Evolutionary conservation across 371 early-diverging fungal species (phyloP), one percentile per base, ranked within the genome.

Genomic region (Apophysomyces variabilis): DNA sequence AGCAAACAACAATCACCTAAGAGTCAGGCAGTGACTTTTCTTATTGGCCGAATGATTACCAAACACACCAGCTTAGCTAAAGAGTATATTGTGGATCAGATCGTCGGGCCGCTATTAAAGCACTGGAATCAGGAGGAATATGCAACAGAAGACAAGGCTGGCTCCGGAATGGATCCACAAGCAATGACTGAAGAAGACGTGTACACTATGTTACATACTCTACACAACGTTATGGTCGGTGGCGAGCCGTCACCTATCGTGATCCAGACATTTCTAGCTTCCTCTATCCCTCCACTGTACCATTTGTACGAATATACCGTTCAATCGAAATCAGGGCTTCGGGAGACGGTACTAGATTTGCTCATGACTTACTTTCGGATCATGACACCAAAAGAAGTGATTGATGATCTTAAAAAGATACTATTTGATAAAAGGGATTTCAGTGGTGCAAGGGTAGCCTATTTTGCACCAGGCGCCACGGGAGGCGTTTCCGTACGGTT

Each of bases 231-330:
- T 32, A 75, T 90, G 65, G 80, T 88, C 9, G 87, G 89, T 3
- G 89, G 86, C 37, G 90, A 90, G 61, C 90, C 90, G 0, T 85
- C 87, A 0, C 85, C 85, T 13, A 68, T 67, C n/a, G 75, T 89
- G 39, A 82, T 86, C 57, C 84, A 87, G 46, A 69, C 82, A 4
- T 82, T 88, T 63, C 46, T 87, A 59, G 72, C 71, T 0, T 74
- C 81, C 14, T 77, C 83, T 0, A 72, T 88, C 12, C 76, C 82
- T 8, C 80, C 86, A 5, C 66, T 90, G 12, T 92, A 92, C 65
- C 80, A 86, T 26, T 66, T 89, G 3, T 87, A 90, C 66, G 86
- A 87, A 57, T 90, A 80, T 58, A 69, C 85, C 11, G 61, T 70
- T 14, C 78, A 81, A 56, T 76, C 82, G 5, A 85, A 81, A 57